Base-by-base conservation (phyloP, 2,329 filamentous ascomycete genomes). In the Fusarium brevicatenulatum region DNA sequence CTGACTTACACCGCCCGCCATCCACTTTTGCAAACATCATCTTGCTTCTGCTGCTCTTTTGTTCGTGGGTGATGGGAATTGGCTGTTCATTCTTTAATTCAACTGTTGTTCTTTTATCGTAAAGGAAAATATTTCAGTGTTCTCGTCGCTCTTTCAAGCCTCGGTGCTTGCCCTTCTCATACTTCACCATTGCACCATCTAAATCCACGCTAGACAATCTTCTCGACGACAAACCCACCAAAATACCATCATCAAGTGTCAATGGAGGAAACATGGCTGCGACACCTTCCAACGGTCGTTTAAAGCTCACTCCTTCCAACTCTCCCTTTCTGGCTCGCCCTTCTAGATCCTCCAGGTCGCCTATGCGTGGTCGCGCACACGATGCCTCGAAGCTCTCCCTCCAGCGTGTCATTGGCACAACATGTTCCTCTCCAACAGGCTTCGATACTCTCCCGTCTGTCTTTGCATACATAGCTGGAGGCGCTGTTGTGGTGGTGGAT, bases 381-480 rank as follows among this genome's bases (percentile, higher is more conserved):
- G 88, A 91, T 66, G 86, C 88, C 32, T 86, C 89, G 28, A 88
- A 88, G 44, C 86, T 98, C 49, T 92, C 92, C 43, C 86, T 98
- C 70, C 92, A 91, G 81, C 91, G 94, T 71, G 94, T 98, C 64
- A 93, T 98, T 78, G 96, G 96, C 52, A 97, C 95, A 30, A 98
- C 95, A 12, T 95, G 94, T 72, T 90, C 87, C 74, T 93, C 93
- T 9, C 92, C 94, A 44, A 95, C 93, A 79, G 94, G 93, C 71
- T 97, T 99, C 82, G 95, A 97, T 80, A 91, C 90, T 72, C 90
- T 95, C 68, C 86, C 92, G 44, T 89, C 91, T 18, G 91, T 88
- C 56, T 97, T 98, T 82, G 95, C 95, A 62, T 96, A 97, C 81
- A 95, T 95, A 71, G 95, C 96, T 13, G 96, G 96, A 62, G 96